Conservation (phyloP, 805 yeast genomes). For the Candida ficus region DNA sequence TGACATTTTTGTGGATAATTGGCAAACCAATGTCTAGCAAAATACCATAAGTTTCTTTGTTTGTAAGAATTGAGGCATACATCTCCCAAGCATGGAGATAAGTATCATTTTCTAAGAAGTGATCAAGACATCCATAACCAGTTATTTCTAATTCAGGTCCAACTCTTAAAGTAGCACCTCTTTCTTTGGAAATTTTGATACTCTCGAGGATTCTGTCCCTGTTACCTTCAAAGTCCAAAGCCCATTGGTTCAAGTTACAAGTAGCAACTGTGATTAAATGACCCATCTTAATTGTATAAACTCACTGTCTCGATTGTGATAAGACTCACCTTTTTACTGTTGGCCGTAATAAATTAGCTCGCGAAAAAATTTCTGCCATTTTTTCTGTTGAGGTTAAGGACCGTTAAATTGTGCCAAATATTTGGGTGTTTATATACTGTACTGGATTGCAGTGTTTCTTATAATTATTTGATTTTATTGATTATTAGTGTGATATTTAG, state of each 20-base stretch:
- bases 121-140: slow-evolving; percentile 94
- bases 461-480: no score
- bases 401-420: no score
- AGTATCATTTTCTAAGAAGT: slow-evolving; percentile 84
- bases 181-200: slow-evolving; percentile 67
- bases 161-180: slow-evolving; percentile 78
- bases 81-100: slow-evolving; percentile 93
- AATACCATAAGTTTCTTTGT: slow-evolving; percentile 69
- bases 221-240: slow-evolving; percentile 95
- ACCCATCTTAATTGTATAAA: slow-evolving; percentile 48
- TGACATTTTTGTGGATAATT: slow-evolving; percentile 74
- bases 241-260: slow-evolving; percentile 97
- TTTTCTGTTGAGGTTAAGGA: no score
- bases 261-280: slow-evolving; percentile 87
- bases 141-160: slow-evolving; percentile 96
- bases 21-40: slow-evolving; percentile 95
- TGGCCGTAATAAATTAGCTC: no score
- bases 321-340: no score
- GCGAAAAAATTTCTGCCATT: no score
- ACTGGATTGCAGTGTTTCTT: no score
- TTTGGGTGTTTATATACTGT: no score
- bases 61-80: slow-evolving; percentile 67
- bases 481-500: no score
- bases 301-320: not conserved
- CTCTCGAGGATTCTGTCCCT: slow-evolving; percentile 85